These are phyloP conservation scores for Thalassiosira oceanica DNA, from an alignment of 352 stramenopile genomes.

Conservation along the genomic window DNA sequence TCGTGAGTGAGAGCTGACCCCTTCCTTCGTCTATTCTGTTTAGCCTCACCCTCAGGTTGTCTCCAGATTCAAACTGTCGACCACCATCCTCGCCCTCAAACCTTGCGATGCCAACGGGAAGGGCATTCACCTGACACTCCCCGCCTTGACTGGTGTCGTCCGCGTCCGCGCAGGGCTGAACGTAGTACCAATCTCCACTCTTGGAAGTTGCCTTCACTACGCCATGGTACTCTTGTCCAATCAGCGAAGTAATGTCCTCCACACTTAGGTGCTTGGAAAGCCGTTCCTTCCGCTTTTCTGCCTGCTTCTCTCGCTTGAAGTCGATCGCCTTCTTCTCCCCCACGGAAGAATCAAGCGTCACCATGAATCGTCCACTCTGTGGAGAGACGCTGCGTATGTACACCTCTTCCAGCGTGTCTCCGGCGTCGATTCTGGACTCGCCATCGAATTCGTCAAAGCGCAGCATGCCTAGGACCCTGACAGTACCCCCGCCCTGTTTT, in stretches of 20 bases:
- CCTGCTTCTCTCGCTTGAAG: slow-evolving; percentile 62
- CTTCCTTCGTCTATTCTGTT: slow-evolving; percentile 71
- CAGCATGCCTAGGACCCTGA: slow-evolving; percentile 64
- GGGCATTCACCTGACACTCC: slow-evolving; percentile 11
- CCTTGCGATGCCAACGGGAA: slow-evolving; percentile 55
- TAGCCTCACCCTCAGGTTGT: slow-evolving; percentile 64
- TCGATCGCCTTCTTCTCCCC: slow-evolving; percentile 61
- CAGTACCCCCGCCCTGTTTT: slow-evolving; percentile 34
- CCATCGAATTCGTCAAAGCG: slow-evolving; percentile 59
- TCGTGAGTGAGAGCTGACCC: slow-evolving; percentile 67
- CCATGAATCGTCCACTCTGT: slow-evolving; percentile 66
- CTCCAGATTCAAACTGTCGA: slow-evolving; percentile 32
- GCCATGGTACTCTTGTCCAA: slow-evolving; percentile 60
- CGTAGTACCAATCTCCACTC: slow-evolving; percentile 70
- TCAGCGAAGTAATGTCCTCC: slow-evolving; percentile 45
- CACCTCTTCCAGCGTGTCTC: slow-evolving; percentile 64
- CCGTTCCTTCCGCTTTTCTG: slow-evolving; percentile 57
- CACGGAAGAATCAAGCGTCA: slow-evolving; percentile 59
- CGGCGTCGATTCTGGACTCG: slow-evolving; percentile 24
- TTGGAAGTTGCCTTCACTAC: slow-evolving; percentile 71
- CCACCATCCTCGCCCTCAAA: slow-evolving; percentile 18
- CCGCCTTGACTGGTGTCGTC: no score
- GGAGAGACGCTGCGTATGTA: slow-evolving; percentile 68
- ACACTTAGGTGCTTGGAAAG: slow-evolving; percentile 54
- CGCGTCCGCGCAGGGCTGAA: slow-evolving; percentile 50